phyloP scores from a whole-genome alignment of 2,329 filamentous ascomycete species.

The Knufia fluminis region DNA sequence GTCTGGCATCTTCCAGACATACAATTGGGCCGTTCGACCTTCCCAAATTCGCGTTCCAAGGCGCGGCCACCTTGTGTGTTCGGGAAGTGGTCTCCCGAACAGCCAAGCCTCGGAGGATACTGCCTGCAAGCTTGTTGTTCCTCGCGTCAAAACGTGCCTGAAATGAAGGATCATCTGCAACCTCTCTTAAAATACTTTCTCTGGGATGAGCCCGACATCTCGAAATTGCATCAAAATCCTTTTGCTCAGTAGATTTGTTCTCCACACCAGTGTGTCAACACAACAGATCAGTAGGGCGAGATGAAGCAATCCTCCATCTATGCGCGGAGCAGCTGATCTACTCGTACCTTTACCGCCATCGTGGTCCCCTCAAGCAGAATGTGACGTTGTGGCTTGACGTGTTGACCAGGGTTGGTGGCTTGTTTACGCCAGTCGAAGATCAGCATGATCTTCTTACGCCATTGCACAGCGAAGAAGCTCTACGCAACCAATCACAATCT shows the following conservation, averaged over 20 bases:
- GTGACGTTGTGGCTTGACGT: conserved; percentile 2
- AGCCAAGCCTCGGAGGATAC: not conserved
- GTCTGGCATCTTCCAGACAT: too few relatives aligned
- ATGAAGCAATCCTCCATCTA: not conserved
- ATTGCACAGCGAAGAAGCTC: not conserved
- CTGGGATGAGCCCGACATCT: too few relatives aligned
- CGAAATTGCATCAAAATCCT: not conserved
- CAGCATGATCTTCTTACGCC: not conserved
- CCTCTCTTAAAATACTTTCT: too few relatives aligned
- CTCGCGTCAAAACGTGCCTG: not conserved
- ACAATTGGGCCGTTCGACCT: too few relatives aligned
- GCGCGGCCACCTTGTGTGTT: too few relatives aligned
- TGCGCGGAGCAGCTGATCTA: not conserved
- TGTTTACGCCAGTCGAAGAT: not conserved
- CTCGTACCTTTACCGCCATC: not conserved
- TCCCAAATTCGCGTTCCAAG: too few relatives aligned
- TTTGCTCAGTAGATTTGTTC: not conserved
- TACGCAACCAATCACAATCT: not conserved
- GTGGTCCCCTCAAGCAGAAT: not conserved
- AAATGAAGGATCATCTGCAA: not conserved
- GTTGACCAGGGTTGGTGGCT: not conserved
- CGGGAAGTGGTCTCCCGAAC: too few relatives aligned
- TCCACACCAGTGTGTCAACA: not conserved
- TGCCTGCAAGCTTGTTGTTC: not conserved
- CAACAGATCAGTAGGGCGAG: not conserved